Evolutionary conservation across 805 yeast genomes (phyloP).

Genomic region (Zygotorulaspora chibaensis): DNA sequence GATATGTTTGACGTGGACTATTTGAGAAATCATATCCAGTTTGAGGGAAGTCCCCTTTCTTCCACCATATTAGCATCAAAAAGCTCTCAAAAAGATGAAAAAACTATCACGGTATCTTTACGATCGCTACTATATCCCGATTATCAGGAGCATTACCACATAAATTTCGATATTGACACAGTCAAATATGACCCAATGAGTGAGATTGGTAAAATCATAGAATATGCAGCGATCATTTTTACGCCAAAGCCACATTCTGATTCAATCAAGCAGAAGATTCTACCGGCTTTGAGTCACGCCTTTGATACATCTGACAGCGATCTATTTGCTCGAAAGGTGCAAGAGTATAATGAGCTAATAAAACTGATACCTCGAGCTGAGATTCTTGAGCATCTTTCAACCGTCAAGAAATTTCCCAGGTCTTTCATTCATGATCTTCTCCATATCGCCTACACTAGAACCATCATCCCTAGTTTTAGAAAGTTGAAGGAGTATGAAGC

Average conservation of each 20-base stretch:
- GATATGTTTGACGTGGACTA: constrained; percentile 21
- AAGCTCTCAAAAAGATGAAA: constrained; percentile 6
- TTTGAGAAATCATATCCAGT: constrained; percentile 2
- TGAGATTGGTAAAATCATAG: constrained; percentile 33
- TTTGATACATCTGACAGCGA: constrained; percentile 29
- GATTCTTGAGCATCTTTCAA: constrained; percentile 31
- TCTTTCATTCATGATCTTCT: constrained; percentile 59
- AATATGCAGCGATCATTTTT: constrained; percentile 24
- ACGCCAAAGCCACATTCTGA: constrained; percentile 20
- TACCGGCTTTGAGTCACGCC: constrained; percentile 23
- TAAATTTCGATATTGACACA: constrained; percentile 19
- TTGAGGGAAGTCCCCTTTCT: constrained; percentile 10
- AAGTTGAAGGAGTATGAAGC: constrained; percentile 71
- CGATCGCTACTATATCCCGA: constrained; percentile 22
- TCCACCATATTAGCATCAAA: constrained; percentile 16
- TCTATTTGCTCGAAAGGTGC: constrained; percentile 34
- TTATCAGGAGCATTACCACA: constrained; percentile 25
- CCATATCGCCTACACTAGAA: constrained; percentile 67
- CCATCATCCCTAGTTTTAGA: constrained; percentile 69
- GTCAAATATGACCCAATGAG: constrained; percentile 31
- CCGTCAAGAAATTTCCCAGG: constrained; percentile 35
- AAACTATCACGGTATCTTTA: constrained; percentile 14
- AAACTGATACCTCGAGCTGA: constrained; percentile 34
- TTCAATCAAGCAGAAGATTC: constrained; percentile 10
- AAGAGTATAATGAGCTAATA: constrained; percentile 43